Percentiles rank a stretch among this genome's conserved stretches.
These are phyloP conservation scores for Tuber brumale DNA, from an alignment of 495 filamentous ascomycete genomes.

Conservation along the genomic window DNA sequence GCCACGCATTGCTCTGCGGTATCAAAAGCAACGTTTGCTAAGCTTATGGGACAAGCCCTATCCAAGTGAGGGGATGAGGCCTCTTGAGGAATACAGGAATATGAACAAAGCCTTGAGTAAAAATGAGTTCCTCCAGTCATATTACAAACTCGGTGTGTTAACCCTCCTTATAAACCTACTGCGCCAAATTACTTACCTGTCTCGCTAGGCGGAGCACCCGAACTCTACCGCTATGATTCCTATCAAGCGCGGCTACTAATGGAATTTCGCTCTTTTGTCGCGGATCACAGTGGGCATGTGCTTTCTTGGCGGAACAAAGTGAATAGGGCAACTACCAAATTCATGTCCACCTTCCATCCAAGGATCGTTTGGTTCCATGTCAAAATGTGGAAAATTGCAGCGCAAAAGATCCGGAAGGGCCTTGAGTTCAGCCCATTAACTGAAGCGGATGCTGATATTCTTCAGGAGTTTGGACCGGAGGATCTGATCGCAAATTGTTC, in stretches of 20 bases:
- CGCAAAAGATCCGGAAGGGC: background rate
- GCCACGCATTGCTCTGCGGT: background rate
- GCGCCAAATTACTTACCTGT: background rate
- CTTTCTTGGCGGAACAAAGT: background rate
- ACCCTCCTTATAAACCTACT: background rate
- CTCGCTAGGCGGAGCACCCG: background rate
- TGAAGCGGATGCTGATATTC: background rate
- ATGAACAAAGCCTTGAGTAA: background rate
- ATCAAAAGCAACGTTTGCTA: background rate
- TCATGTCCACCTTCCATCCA: background rate
- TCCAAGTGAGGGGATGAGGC: background rate
- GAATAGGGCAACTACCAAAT: background rate
- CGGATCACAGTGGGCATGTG: background rate
- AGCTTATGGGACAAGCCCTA: background rate
- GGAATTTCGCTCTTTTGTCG: background rate
- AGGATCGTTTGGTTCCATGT: conserved; percentile 13
- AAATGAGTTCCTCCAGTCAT: background rate
- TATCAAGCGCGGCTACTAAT: background rate
- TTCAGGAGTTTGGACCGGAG: background rate
- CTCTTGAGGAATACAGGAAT: background rate
- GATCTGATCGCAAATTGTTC: conserved; percentile 14
- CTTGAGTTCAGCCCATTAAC: background rate
- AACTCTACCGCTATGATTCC: background rate
- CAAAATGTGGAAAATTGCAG: conserved; percentile 1
- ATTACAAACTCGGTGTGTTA: conserved; percentile 12